Evolutionary conservation across 805 yeast genomes (phyloP).

Genomic region (Zygosaccharomyces kombuchaensis): DNA sequence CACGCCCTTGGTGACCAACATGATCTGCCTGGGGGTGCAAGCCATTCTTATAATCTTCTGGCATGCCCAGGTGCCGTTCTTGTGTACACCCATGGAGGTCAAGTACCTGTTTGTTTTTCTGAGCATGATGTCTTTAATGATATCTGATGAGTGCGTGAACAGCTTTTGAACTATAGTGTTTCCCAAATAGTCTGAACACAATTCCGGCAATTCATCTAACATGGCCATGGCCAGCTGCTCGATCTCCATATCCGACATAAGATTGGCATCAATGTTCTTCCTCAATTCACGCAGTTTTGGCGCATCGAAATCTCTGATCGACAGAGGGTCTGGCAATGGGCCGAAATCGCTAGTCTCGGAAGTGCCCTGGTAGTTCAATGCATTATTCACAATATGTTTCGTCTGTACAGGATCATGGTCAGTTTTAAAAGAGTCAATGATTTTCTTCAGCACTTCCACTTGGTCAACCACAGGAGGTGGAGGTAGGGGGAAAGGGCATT

Average conservation of each 20-base stretch:
- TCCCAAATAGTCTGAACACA: constrained; percentile 89
- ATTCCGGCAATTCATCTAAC: constrained; percentile 83
- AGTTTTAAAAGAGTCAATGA: constrained; percentile 24
- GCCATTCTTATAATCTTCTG: constrained; percentile 87
- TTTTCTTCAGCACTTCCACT: constrained; percentile 15
- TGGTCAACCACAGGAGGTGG: constrained; percentile 27
- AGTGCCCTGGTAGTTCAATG: constrained; percentile 44
- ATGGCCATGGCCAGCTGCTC: constrained; percentile 81
- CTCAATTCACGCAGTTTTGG: constrained; percentile 84
- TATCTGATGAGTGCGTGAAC: constrained; percentile 64
- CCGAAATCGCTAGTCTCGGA: constrained; percentile 52
- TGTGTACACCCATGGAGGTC: constrained; percentile 91
- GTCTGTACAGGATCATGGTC: constrained; percentile 32
- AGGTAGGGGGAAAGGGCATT: constrained; percentile 35
- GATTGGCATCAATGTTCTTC: constrained; percentile 59
- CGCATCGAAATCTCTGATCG: constrained; percentile 72
- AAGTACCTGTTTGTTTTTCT: constrained; percentile 71
- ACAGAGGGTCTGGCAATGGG: constrained; percentile 69
- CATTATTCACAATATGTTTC: constrained; percentile 42
- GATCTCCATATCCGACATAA: constrained; percentile 53
- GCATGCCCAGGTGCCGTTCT: constrained; percentile 99
- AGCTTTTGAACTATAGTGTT: constrained; percentile 93
- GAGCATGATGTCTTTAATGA: constrained; percentile 76
- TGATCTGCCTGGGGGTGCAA: constrained; percentile 55
- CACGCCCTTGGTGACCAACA: constrained; percentile 62